Evolutionary conservation across 768 basidiomycete species (phyloP).

Genomic region (Rhizopogon roseolus): DNA sequence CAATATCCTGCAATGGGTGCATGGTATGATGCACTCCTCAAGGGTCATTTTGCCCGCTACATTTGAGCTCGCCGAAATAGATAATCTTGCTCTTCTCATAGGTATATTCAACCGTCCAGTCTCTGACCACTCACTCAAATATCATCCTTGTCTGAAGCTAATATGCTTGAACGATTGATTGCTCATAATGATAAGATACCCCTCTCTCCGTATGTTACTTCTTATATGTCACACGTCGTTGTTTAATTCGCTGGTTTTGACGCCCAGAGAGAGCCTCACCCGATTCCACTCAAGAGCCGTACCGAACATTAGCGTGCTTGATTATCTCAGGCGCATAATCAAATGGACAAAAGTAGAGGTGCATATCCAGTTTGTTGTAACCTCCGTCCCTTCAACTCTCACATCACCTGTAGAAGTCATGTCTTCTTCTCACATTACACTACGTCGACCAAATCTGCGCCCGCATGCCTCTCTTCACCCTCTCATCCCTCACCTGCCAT

Average conservation of each 20-base stretch:
- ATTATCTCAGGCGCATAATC: constrained; percentile 92
- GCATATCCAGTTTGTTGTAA: constrained; percentile 16
- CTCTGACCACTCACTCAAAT: constrained; percentile 8
- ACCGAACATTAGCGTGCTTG: constrained; percentile 82
- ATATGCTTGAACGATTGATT: constrained; percentile 95
- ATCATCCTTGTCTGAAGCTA: constrained; percentile 48
- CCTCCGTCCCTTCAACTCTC: not conserved
- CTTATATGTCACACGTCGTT: constrained; percentile 8
- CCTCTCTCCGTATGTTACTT: constrained; percentile 64
- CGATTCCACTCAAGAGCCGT: constrained; percentile 94
- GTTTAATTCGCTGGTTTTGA: constrained; percentile 11
- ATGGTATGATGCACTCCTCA: constrained; percentile 71
- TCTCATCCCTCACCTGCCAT: constrained; percentile 95
- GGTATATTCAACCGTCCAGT: constrained; percentile 41
- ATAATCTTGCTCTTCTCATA: constrained; percentile 83
- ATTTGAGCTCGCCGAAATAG: constrained; percentile 82
- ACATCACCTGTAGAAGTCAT: constrained; percentile 54
- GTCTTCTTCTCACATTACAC: constrained; percentile 76
- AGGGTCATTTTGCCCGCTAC: constrained; percentile 76
- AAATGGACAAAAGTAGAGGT: constrained; percentile 96
- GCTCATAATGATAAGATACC: constrained; percentile 95
- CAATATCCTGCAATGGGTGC: constrained; percentile 65
- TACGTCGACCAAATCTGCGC: constrained; percentile 94
- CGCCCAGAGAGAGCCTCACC: constrained; percentile 76
- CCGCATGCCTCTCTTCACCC: constrained; percentile 81